Evolutionary conservation across 2,329 filamentous ascomycete species (phyloP).

Genomic region (Trichoderma atroviride): DNA sequence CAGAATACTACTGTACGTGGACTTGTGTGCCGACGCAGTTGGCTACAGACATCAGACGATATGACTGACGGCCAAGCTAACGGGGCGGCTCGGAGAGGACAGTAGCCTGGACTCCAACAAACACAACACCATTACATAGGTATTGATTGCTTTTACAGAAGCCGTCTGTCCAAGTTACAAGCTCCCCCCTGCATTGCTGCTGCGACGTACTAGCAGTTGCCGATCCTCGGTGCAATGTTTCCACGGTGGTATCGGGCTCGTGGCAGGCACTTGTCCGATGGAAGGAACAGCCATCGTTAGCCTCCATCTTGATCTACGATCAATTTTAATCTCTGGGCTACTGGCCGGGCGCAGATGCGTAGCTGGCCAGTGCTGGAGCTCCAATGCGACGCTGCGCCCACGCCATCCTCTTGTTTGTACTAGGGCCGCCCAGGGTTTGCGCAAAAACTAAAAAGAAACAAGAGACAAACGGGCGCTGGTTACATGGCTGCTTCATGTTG

Average conservation of each 20-base stretch:
- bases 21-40: background rate
- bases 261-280: too few relatives aligned
- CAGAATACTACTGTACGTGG: background rate
- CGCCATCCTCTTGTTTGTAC: background rate
- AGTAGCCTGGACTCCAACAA: background rate
- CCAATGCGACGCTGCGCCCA: slow-evolving; percentile 1
- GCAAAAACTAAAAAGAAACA: background rate
- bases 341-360: slow-evolving; percentile 5
- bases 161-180: background rate
- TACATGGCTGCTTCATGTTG: background rate
- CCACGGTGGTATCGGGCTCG: background rate
- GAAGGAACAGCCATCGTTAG: background rate
- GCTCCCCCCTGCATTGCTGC: background rate
- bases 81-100: background rate
- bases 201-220: slow-evolving; percentile 3
- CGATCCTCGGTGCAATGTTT: background rate
- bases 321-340: slow-evolving; percentile 9
- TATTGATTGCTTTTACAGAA: background rate
- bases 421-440: background rate
- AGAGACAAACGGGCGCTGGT: background rate
- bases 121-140: background rate
- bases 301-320: slow-evolving; percentile 25
- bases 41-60: slow-evolving; percentile 19
- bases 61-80: background rate
- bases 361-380: slow-evolving; percentile 23